These are phyloP conservation scores for Gynochthodes officinalis DNA, from an alignment of 257 asterid species.

Conservation along the genomic window DNA sequence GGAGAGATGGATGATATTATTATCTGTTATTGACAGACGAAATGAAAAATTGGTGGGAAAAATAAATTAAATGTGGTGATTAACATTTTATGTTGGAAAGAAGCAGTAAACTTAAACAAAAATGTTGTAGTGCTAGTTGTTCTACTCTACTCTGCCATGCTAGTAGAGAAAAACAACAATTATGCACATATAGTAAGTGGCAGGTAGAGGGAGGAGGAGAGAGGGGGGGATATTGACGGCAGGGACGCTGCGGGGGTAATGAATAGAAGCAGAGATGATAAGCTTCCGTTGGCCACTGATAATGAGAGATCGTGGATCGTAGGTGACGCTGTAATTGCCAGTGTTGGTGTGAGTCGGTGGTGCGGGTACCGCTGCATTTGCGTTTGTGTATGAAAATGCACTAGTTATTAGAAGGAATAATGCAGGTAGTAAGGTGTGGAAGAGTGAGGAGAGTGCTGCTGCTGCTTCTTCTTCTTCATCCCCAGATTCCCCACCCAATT, in stretches of 20 bases:
- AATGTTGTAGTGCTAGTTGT: no score
- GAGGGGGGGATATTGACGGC: conserved; percentile 39
- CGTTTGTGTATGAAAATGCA: neutral
- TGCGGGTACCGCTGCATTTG: conserved; percentile 3
- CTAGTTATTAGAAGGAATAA: neutral
- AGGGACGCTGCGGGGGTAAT: conserved; percentile 96
- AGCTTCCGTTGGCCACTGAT: conserved; percentile 83
- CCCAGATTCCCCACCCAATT: no score
- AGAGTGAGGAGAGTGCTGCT: neutral
- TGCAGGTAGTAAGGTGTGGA: neutral
- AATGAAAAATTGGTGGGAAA: no score
- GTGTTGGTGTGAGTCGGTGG: neutral
- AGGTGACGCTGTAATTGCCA: conserved; percentile 55
- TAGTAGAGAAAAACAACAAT: no score
- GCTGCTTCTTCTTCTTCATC: neutral
- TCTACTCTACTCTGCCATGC: no score
- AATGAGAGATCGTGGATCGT: conserved; percentile 75
- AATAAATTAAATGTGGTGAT: no score
- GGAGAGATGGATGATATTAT: no score
- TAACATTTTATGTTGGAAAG: no score
- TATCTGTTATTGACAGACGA: no score
- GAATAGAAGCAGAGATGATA: conserved; percentile 81
- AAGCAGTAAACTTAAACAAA: no score
- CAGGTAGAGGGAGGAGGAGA: neutral
- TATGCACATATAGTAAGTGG: no score